Percentiles rank a stretch among this genome's conserved stretches.
Evolutionary conservation across 192 early-diverging fungal genomes (phyloP).

Genomic region (Entomortierella parvispora): DNA sequence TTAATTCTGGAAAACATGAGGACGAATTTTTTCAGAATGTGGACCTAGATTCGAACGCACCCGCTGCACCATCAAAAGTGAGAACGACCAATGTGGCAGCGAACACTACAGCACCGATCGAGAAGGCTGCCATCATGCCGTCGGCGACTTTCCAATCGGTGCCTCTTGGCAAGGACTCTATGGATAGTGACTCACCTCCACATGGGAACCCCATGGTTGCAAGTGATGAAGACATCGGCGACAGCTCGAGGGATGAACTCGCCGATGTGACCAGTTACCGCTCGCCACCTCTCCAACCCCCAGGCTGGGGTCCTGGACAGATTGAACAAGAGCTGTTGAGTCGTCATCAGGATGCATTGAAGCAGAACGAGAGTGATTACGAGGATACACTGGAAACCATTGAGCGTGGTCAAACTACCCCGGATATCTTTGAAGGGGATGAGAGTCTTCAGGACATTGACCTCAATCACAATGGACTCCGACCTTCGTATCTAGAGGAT

Average conservation of each 20-base stretch:
- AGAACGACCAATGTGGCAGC: too few species aligned
- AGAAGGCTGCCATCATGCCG: slow-evolving; percentile 2
- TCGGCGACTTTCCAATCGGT: not conserved
- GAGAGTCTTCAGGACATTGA: slow-evolving; percentile 6
- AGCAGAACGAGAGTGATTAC: slow-evolving; percentile 14
- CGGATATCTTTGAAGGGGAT: slow-evolving; percentile 7
- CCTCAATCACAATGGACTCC: not conserved
- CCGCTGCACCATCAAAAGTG: not conserved
- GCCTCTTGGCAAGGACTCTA: not conserved
- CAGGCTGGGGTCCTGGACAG: slow-evolving; percentile 11
- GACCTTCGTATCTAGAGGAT: slow-evolving; percentile 27
- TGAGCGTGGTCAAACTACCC: not conserved
- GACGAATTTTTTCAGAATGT: slow-evolving; percentile 60
- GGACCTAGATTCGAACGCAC: slow-evolving; percentile 9
- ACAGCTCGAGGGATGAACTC: slow-evolving; percentile 31
- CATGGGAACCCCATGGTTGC: slow-evolving; percentile 62
- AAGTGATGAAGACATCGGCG: slow-evolving; percentile 60
- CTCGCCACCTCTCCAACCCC: not conserved
- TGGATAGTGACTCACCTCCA: slow-evolving; percentile 1
- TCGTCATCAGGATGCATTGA: slow-evolving; percentile 10
- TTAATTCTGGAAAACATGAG: slow-evolving; percentile 57
- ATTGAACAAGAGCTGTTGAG: slow-evolving; percentile 18
- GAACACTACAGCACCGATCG: too few species aligned
- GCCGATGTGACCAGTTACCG: not conserved
- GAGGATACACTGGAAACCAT: slow-evolving; percentile 1